phyloP scores from a whole-genome alignment of 108 stramenopile species.

The Nitzschia putrida region DNA sequence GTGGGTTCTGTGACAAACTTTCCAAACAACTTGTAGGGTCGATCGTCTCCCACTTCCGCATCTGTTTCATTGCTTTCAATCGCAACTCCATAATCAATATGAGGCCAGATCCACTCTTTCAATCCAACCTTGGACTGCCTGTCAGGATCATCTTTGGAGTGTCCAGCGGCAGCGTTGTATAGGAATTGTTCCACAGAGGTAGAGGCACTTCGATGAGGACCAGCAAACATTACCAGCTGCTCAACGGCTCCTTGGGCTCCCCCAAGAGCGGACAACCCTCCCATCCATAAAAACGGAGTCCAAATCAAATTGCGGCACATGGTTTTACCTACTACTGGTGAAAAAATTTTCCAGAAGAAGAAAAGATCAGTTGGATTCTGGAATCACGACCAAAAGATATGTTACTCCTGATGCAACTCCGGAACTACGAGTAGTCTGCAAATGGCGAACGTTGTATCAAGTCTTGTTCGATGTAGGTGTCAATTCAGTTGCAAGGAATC shows the following conservation, averaged over 20 bases:
- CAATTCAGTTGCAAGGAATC: too few relatives aligned
- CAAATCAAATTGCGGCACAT: too few relatives aligned
- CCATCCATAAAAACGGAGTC: too few relatives aligned
- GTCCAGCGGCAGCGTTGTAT: constrained; percentile 6
- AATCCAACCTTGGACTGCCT: constrained; percentile 6
- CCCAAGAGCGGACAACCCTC: too few relatives aligned
- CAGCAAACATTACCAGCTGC: constrained; percentile 27
- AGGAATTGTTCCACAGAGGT: constrained; percentile 19
- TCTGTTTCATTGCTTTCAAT: constrained; percentile 1
- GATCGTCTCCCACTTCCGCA: background rate
- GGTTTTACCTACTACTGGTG: background rate
- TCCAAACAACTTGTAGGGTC: constrained; percentile 25
- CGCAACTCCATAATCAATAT: background rate
- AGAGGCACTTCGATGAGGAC: constrained; percentile 26
- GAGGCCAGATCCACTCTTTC: constrained; percentile 14
- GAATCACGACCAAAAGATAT: too few relatives aligned
- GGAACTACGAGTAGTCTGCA: too few relatives aligned
- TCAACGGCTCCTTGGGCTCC: background rate
- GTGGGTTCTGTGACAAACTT: constrained; percentile 13
- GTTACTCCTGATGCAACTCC: too few relatives aligned
- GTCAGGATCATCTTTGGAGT: constrained; percentile 1
- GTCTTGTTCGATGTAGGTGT: too few relatives aligned
- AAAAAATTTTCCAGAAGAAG: background rate
- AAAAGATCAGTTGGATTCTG: background rate
- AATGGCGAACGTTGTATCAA: too few relatives aligned